phyloP scores from a whole-genome alignment of 768 basidiomycete genomes.

The Boletus tylopilopsis region DNA sequence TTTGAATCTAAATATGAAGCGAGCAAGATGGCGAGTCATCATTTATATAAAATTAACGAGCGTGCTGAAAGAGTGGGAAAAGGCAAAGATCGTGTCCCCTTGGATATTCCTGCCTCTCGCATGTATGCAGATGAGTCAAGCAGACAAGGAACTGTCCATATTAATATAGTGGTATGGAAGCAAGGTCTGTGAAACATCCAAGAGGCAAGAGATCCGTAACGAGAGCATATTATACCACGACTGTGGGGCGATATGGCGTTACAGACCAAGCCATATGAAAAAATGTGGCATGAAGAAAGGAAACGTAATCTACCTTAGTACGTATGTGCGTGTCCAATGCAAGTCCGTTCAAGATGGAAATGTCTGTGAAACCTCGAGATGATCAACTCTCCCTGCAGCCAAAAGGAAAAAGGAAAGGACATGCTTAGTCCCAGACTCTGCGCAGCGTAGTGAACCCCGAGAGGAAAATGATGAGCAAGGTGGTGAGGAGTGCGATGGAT shows the following conservation, averaged over 20 bases:
- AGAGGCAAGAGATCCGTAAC: slow-evolving; percentile 3
- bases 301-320: slow-evolving; percentile 26
- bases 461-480: slow-evolving; percentile 28
- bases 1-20: too few relatives aligned
- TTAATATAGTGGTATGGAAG: slow-evolving; percentile 4
- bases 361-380: slow-evolving; percentile 22
- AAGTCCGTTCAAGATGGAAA: slow-evolving; percentile 21
- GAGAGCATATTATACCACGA: slow-evolving; percentile 24
- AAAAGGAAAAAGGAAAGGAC: background rate
- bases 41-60: too few relatives aligned
- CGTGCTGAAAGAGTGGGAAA: background rate
- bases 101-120: background rate
- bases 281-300: slow-evolving; percentile 20
- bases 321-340: slow-evolving; percentile 29
- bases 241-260: slow-evolving; percentile 9
- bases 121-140: slow-evolving; percentile 1
- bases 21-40: too few relatives aligned
- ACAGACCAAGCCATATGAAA: slow-evolving; percentile 14
- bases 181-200: slow-evolving; percentile 3
- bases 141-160: slow-evolving; percentile 2
- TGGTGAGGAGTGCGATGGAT: slow-evolving; percentile 31
- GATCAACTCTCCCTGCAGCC: background rate
- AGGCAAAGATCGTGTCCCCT: background rate
- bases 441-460: slow-evolving; percentile 35
- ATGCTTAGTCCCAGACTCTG: slow-evolving; percentile 26